Percentiles rank a stretch among this genome's conserved stretches.
phyloP scores from a whole-genome alignment of 805 yeast species.

The Candida maesae region DNA sequence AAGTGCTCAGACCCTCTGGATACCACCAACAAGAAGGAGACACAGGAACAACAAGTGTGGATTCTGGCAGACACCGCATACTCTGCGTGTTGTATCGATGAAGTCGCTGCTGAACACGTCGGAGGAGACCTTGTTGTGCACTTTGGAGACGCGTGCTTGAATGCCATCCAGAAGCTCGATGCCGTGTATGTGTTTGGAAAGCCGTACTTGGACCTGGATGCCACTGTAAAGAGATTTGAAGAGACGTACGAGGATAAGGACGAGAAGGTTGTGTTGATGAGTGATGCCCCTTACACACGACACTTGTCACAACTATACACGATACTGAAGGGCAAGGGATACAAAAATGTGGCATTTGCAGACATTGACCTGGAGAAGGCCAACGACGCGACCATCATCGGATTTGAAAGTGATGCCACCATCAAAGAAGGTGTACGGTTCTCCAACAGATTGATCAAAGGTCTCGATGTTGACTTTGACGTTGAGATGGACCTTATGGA shows the following conservation, averaged over 20 bases:
- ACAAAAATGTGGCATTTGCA: conserved; percentile 36
- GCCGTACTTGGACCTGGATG: conserved; percentile 47
- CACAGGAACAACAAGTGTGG: conserved; percentile 49
- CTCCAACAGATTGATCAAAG: conserved; percentile 29
- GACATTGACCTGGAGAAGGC: conserved; percentile 34
- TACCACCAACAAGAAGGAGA: not conserved
- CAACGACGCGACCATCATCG: conserved; percentile 39
- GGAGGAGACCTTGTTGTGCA: conserved; percentile 81
- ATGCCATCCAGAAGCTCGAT: conserved; percentile 67
- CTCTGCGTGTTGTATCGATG: conserved; percentile 94
- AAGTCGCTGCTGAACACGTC: conserved; percentile 94
- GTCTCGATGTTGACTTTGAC: conserved; percentile 22
- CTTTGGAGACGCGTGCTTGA: conserved; percentile 93
- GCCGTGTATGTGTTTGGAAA: conserved; percentile 79
- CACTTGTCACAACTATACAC: conserved; percentile 39
- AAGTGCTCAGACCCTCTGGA: conserved; percentile 24
- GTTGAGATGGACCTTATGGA: conserved; percentile 36
- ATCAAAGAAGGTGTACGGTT: conserved; percentile 13
- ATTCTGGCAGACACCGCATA: conserved; percentile 94
- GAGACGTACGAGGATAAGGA: conserved; percentile 37
- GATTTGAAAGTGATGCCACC: conserved; percentile 26
- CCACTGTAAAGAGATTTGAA: conserved; percentile 38
- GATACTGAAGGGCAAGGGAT: conserved; percentile 27
- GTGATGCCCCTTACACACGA: conserved; percentile 64
- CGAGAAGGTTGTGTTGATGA: conserved; percentile 58